Percentiles rank a stretch among this genome's conserved stretches.
Conservation (phyloP, 2,329 filamentous ascomycete species). For the Orbilia blumenaviensis region DNA sequence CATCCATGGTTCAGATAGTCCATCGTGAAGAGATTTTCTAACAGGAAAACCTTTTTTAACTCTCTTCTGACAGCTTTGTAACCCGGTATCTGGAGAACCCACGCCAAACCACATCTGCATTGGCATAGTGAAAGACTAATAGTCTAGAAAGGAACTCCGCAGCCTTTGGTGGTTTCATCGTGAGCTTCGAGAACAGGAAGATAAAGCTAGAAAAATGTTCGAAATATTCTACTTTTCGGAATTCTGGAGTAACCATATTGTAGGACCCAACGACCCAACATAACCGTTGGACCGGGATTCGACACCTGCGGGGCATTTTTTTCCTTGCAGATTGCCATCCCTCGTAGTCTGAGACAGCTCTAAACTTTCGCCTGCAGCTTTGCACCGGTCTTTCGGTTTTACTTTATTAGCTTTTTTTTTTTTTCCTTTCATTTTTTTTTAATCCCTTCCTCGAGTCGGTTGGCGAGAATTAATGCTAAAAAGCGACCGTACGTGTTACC, state of each 20-base stretch:
- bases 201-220: slow-evolving; percentile 12
- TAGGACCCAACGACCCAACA: slow-evolving; percentile 9
- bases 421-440: not conserved
- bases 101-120: not conserved
- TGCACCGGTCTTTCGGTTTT: not conserved
- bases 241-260: not conserved
- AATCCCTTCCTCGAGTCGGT: slow-evolving; percentile 21
- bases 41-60: not conserved
- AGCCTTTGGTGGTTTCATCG: slow-evolving; percentile 5
- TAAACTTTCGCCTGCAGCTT: slow-evolving; percentile 28
- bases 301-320: slow-evolving; percentile 37
- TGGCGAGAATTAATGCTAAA: slow-evolving; percentile 13
- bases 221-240: slow-evolving; percentile 30
- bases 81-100: not conserved
- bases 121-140: not conserved
- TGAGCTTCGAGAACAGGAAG: slow-evolving; percentile 20
- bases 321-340: not conserved
- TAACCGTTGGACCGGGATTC: not conserved
- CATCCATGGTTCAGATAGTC: not conserved
- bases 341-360: slow-evolving; percentile 43
- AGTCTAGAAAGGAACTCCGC: not conserved
- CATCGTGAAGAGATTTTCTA: not conserved
- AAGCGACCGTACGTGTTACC: slow-evolving; percentile 16
- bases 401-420: not conserved
- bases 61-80: slow-evolving; percentile 10